Conservation (phyloP, 495 filamentous ascomycete species). For the Tetracladium marchalianum region DNA sequence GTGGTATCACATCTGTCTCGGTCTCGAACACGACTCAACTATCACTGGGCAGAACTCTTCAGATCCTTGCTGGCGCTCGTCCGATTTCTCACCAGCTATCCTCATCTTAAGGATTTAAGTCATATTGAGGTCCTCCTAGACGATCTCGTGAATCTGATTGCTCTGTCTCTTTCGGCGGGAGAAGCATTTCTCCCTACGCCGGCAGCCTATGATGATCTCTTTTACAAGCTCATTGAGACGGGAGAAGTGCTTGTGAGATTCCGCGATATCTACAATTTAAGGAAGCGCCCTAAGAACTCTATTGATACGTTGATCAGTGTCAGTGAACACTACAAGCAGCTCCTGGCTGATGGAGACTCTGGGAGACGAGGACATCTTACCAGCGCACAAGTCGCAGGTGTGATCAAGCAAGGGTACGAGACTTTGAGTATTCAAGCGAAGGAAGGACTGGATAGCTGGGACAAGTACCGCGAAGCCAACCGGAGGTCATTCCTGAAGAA, state of each 20-base stretch:
- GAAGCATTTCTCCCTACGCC: conserved; percentile 90
- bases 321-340: conserved; percentile 73
- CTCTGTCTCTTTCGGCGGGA: conserved; percentile 74
- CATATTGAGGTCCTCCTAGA: conserved; percentile 54
- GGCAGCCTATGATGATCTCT: conserved; percentile 85
- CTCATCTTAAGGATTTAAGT: conserved; percentile 55
- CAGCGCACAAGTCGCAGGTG: conserved; percentile 73
- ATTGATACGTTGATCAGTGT: conserved; percentile 81
- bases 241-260: conserved; percentile 80
- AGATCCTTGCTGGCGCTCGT: conserved; percentile 80
- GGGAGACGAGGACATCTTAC: conserved; percentile 50
- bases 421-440: conserved; percentile 78
- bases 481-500: conserved; percentile 71
- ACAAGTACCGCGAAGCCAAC: conserved; percentile 67
- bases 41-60: conserved; percentile 97
- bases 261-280: conserved; percentile 58
- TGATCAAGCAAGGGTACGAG: conserved; percentile 95
- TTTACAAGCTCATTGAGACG: conserved; percentile 94
- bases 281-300: conserved; percentile 44
- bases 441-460: conserved; percentile 75
- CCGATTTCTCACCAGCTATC: conserved; percentile 81
- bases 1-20: conserved; percentile 74
- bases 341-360: conserved; percentile 54
- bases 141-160: conserved; percentile 72
- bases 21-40: conserved; percentile 64